Conservation (phyloP, 1,139 yeast species). For the Suhomyces bokatorum region DNA sequence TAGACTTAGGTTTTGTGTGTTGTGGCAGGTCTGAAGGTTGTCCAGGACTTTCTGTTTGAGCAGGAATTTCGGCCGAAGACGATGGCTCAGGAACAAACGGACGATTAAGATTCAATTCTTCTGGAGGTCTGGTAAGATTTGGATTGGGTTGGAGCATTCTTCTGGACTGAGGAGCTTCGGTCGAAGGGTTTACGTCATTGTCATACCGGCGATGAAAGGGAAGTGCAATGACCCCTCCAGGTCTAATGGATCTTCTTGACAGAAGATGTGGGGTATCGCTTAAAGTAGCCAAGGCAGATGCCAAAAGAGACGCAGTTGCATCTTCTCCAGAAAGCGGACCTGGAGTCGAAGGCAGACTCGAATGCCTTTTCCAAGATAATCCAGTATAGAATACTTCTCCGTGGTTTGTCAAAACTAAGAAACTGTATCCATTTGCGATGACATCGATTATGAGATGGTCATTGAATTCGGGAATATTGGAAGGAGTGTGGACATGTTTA, state of each 20-base stretch:
- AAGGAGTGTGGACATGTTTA: constrained; percentile 44
- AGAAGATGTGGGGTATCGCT: constrained; percentile 6
- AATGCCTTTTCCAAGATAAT: constrained; percentile 39
- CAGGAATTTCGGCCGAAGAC: not conserved
- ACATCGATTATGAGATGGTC: constrained; percentile 51
- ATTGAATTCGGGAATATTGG: constrained; percentile 33
- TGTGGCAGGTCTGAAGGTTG: not conserved
- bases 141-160: constrained; percentile 15
- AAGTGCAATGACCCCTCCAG: constrained; percentile 11
- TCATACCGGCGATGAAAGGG: constrained; percentile 11
- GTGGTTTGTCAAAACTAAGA: constrained; percentile 54
- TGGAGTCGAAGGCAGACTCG: constrained; percentile 24
- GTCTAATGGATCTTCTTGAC: constrained; percentile 19
- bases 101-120: constrained; percentile 2
- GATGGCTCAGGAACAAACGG: not conserved
- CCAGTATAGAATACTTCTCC: constrained; percentile 62
- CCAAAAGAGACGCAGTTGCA: constrained; percentile 15
- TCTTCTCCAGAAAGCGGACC: constrained; percentile 23
- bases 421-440: constrained; percentile 68
- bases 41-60: not conserved
- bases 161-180: constrained; percentile 12
- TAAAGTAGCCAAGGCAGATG: constrained; percentile 8
- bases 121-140: constrained; percentile 16
- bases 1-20: constrained; percentile 1
- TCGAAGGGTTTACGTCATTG: constrained; percentile 9